Evolutionary conservation across 2,329 filamentous ascomycete genomes (phyloP).

Genomic region (Aspergillus intermedius): DNA sequence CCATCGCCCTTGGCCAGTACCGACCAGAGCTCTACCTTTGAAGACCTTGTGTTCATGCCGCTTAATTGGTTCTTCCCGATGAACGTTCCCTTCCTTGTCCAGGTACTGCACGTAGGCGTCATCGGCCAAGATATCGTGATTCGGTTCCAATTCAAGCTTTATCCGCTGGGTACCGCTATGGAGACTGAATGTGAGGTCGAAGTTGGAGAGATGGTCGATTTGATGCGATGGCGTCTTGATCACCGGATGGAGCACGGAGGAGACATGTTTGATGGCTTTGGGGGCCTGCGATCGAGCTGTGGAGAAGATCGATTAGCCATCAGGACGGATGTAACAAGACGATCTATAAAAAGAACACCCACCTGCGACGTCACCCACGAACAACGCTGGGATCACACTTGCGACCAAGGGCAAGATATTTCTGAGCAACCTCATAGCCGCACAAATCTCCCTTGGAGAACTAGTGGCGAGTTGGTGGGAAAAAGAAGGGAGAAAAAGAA

Average conservation of each 20-base stretch:
- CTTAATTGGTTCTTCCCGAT: conserved; percentile 60
- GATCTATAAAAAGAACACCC: conserved; percentile 1
- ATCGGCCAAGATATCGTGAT: conserved; percentile 78
- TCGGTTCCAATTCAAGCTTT: conserved; percentile 77
- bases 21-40: conserved; percentile 70
- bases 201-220: conserved; percentile 72
- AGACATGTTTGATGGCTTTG: conserved; percentile 69
- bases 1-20: conserved; percentile 61
- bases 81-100: conserved; percentile 62
- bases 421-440: conserved; percentile 21
- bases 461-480: neutral
- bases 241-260: conserved; percentile 64
- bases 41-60: conserved; percentile 73
- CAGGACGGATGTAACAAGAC: too few relatives aligned
- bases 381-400: conserved; percentile 17
- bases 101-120: conserved; percentile 69
- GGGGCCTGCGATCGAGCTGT: conserved; percentile 65
- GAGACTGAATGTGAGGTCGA: conserved; percentile 76
- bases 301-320: neutral
- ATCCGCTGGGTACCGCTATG: conserved; percentile 62
- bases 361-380: conserved; percentile 13
- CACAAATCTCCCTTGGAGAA: neutral
- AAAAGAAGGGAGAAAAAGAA: neutral
- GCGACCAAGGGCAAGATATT: conserved; percentile 20
- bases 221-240: conserved; percentile 74